Evolutionary conservation across 2,329 filamentous ascomycete genomes (phyloP), one percentile per base, ranked within the genome.

Genomic region (Fusarium guadeloupense): DNA sequence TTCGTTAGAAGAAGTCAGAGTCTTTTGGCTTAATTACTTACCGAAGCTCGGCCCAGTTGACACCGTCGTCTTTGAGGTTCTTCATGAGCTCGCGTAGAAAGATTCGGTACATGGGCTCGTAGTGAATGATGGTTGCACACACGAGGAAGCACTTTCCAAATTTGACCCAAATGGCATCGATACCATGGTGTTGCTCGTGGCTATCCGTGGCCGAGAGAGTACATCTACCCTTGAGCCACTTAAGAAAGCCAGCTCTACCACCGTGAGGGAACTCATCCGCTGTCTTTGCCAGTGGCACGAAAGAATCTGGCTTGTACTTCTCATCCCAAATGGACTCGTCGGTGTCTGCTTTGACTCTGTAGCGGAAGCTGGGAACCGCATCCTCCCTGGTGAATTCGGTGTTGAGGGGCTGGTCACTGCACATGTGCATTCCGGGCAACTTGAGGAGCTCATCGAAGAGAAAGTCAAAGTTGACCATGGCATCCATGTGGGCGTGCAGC

Each of bases 391-490:
- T 83, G 6, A 78, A 72, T 1, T 80, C 70, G 1, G 80, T 83
- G 9, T 79, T 75, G 28, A 97, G 79, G 8, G 87, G 79, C 2
- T 77, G 77, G 31, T 85, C 78, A n/a, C 76, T 75, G 13, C 87
- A 83, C 56, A 97, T 85, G 74, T 91, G 89, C 70, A 97, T 89
- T 2, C 91, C 91, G 0, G 88, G 85, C 0, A 87, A 89, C 10
- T 81, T 79, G 61, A 98, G 81, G 3, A 91, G 85, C 67, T 89
- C 82, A 6, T 88, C 84, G 33, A 96, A 83, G 8, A 97, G 78
- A 78, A 87, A 96, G 71, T 92, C 89, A 63, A 93, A 87, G 73
- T 97, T 90, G 43, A 96, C 90, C 88, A 96, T 96, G 68, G 93
- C 92, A 74, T 96, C 91, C 72, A 96, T 80, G 75, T 98, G 93